Conservation (phyloP, 768 basidiomycete genomes). For the Collybiopsis confluens region DNA sequence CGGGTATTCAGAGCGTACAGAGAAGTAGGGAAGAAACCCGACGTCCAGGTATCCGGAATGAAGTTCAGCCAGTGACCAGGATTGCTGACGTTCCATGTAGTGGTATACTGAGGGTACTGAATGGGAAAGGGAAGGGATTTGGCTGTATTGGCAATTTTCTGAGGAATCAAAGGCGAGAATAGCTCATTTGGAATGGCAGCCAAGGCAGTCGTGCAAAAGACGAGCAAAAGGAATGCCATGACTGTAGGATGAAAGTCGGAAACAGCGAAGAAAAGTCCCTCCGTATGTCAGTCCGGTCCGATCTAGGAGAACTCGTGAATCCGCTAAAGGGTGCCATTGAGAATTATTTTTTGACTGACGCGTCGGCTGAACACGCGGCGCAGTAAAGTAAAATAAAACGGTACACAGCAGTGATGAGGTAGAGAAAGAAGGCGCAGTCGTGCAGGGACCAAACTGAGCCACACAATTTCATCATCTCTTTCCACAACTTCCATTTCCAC, state of each 20-base stretch:
- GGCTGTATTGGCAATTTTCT: conserved; percentile 57
- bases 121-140: conserved; percentile 38
- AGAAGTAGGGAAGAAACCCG: conserved; percentile 62
- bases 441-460: not conserved
- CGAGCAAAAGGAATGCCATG: conserved; percentile 4
- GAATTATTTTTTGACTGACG: no score
- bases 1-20: conserved; percentile 58
- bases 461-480: not conserved
- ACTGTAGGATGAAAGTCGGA: conserved; percentile 8
- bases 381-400: not conserved
- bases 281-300: not conserved
- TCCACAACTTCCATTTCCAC: conserved; percentile 3
- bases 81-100: conserved; percentile 22
- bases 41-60: conserved; percentile 57
- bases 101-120: conserved; percentile 60
- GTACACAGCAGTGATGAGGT: no score
- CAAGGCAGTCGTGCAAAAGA: no score
- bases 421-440: no score
- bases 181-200: conserved; percentile 22
- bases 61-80: conserved; percentile 52
- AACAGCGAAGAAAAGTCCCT: not conserved
- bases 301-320: not conserved
- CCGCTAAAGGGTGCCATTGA: no score
- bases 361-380: not conserved
- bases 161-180: conserved; percentile 53